Evolutionary conservation across 1,284 basidiomycete species (phyloP).

Genomic region (Athelia psychrophila): DNA sequence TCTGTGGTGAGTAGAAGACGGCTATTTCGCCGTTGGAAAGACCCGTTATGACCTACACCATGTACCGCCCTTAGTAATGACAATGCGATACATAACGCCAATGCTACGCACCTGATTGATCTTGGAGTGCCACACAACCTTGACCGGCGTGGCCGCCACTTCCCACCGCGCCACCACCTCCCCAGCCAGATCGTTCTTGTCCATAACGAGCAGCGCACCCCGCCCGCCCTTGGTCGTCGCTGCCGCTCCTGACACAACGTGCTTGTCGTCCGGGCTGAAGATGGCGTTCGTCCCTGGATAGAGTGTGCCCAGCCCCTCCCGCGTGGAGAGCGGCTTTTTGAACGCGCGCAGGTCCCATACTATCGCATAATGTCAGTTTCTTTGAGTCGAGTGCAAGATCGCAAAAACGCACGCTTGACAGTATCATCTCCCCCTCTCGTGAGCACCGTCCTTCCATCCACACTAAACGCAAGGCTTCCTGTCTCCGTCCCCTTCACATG

Average conservation of each 20-base stretch:
- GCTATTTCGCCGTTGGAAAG: conserved; percentile 86
- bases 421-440: conserved; percentile 93
- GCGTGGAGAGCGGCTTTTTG: conserved; percentile 80
- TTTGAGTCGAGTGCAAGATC: background rate
- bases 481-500: conserved; percentile 83
- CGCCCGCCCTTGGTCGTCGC: conserved; percentile 60
- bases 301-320: conserved; percentile 64
- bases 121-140: conserved; percentile 91
- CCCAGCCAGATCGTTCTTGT: conserved; percentile 59
- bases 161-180: conserved; percentile 62
- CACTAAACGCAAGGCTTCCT: conserved; percentile 80
- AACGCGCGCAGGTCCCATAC: conserved; percentile 94
- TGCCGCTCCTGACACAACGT: conserved; percentile 80
- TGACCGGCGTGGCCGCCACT: conserved; percentile 80
- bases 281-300: conserved; percentile 91
- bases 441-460: conserved; percentile 79
- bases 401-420: conserved; percentile 75
- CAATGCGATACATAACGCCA: conserved; percentile 5
- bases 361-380: conserved; percentile 28
- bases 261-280: conserved; percentile 90
- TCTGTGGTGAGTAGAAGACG: conserved; percentile 86
- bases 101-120: conserved; percentile 82
- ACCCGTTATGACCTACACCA: conserved; percentile 74
- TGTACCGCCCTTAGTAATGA: conserved; percentile 5
- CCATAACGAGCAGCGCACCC: conserved; percentile 76